phyloP scores from a whole-genome alignment of 139 green algal genomes.

The Asterochloris sp. region DNA sequence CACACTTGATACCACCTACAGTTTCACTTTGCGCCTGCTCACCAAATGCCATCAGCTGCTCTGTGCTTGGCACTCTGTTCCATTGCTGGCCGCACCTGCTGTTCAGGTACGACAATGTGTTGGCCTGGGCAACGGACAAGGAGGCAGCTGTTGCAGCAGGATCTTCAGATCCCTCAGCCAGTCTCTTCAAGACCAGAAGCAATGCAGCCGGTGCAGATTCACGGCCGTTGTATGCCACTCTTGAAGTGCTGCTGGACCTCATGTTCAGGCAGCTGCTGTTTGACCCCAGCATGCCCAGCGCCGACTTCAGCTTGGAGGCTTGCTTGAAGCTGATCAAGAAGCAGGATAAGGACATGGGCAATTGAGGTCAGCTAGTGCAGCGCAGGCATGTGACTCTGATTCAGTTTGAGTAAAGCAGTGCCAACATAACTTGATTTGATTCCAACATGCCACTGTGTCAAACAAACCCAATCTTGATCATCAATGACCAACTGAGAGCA shows the following conservation, averaged over 20 bases:
- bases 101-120: slow-evolving; percentile 38
- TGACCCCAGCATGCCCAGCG: slow-evolving; percentile 52
- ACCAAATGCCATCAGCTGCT: too few species aligned
- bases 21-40: too few species aligned
- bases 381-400: not conserved
- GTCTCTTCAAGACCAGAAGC: too few species aligned
- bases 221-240: slow-evolving; percentile 61
- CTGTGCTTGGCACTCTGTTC: not conserved
- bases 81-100: not conserved
- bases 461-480: too few species aligned
- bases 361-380: not conserved
- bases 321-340: slow-evolving; percentile 67
- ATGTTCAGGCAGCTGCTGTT: slow-evolving; percentile 64
- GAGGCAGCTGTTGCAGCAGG: slow-evolving; percentile 26
- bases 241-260: slow-evolving; percentile 71
- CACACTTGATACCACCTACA: too few species aligned
- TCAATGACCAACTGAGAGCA: not conserved
- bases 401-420: too few species aligned
- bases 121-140: slow-evolving; percentile 64
- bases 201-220: slow-evolving; percentile 23
- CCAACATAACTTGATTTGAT: too few species aligned
- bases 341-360: slow-evolving; percentile 72
- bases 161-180: too few species aligned
- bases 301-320: slow-evolving; percentile 57
- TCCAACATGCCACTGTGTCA: too few species aligned